Conservation (phyloP, 371 early-diverging fungal genomes). For the Fennellomyces sp. region DNA sequence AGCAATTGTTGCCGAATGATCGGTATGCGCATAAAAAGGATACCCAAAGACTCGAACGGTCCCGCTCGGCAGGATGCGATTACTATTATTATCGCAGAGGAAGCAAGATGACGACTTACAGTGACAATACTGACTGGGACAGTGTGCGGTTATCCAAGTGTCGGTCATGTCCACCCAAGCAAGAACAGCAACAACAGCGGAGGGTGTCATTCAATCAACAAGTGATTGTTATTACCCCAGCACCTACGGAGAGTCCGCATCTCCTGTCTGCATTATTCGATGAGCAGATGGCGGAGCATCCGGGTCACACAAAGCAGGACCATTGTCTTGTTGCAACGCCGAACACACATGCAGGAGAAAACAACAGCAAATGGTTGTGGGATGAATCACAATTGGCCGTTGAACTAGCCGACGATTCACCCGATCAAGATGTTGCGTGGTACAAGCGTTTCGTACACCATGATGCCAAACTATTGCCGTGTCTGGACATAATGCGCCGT, state of each 20-base stretch:
- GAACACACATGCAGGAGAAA: background rate
- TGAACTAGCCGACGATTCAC: slow-evolving; percentile 10
- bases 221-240: background rate
- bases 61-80: background rate
- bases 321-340: background rate
- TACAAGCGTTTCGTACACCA: background rate
- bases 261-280: background rate
- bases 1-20: background rate
- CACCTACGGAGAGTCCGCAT: background rate
- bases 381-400: slow-evolving; percentile 16
- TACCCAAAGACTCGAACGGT: background rate
- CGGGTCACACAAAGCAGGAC: background rate
- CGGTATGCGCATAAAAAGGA: background rate
- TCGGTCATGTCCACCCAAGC: background rate
- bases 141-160: background rate
- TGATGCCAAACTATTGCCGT: background rate
- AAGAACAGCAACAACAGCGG: background rate
- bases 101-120: background rate
- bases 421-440: slow-evolving; percentile 2
- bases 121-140: background rate
- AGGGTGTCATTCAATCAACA: slow-evolving; percentile 1
- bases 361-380: slow-evolving; percentile 7
- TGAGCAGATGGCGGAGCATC: background rate
- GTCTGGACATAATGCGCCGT: background rate
- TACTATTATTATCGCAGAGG: background rate